Conservation (phyloP, 2,329 filamentous ascomycete species). For the Monosporascus sp. region DNA sequence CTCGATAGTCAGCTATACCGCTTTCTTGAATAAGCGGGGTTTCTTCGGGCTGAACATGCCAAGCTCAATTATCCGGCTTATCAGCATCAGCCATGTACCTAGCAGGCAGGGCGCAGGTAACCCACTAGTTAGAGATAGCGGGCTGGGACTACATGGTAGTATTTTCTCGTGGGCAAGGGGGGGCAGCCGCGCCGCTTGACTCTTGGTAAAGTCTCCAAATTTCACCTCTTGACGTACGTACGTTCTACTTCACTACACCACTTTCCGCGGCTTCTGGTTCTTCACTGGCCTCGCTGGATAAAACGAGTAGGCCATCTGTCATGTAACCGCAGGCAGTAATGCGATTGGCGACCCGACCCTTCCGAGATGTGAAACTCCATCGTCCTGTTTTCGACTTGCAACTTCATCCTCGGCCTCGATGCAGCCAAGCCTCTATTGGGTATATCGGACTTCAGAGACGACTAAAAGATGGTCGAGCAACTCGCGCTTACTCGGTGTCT, state of each 20-base stretch:
- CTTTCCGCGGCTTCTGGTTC: background rate
- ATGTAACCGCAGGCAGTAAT: constrained; percentile 27
- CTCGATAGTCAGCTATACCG: background rate
- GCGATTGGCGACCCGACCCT: constrained; percentile 23
- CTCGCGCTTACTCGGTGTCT: constrained; percentile 10
- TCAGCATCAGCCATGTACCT: background rate
- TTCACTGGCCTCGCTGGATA: constrained; percentile 1
- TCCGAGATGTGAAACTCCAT: constrained; percentile 28
- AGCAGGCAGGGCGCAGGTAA: background rate
- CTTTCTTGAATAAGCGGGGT: background rate
- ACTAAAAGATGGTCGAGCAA: constrained; percentile 1
- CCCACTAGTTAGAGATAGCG: too few relatives aligned
- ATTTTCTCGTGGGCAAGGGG: too few relatives aligned
- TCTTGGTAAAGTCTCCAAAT: background rate
- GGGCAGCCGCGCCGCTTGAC: too few relatives aligned
- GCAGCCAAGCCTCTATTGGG: constrained; percentile 4
- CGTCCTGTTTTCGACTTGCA: constrained; percentile 13
- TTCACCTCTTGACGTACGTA: background rate
- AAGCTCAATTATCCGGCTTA: too few relatives aligned
- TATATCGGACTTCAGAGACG: background rate
- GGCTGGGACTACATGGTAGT: too few relatives aligned
- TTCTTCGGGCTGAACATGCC: background rate
- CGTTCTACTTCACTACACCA: background rate
- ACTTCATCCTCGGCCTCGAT: constrained; percentile 4
- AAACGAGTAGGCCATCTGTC: constrained; percentile 5